Evolutionary conservation across 768 basidiomycete species (phyloP).

Genomic region (Phanerochaete sordida): DNA sequence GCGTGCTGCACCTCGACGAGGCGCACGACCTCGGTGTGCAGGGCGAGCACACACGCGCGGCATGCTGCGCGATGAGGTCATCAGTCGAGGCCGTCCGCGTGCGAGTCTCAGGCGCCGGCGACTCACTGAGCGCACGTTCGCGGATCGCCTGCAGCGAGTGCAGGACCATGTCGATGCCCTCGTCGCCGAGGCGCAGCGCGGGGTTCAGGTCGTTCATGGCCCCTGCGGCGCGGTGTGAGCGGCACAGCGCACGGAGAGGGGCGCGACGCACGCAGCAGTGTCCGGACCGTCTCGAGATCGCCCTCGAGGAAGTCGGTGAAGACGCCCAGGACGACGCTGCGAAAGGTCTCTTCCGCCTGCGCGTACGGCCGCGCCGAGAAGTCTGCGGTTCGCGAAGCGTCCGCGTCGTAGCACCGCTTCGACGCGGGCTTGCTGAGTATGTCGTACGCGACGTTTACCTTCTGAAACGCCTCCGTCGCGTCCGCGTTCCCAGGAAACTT

Average conservation of each 20-base stretch:
- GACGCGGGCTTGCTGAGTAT: constrained; percentile 72
- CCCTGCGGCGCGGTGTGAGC: constrained; percentile 34
- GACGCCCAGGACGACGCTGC: constrained; percentile 67
- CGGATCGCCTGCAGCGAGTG: constrained; percentile 66
- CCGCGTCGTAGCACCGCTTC: constrained; percentile 63
- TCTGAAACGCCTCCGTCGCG: constrained; percentile 84
- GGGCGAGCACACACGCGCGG: constrained; percentile 69
- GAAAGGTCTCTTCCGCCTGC: constrained; percentile 77
- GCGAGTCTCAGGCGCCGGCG: too few species aligned
- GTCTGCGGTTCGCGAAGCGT: constrained; percentile 42
- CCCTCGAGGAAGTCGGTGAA: constrained; percentile 84
- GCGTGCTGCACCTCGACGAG: constrained; percentile 80
- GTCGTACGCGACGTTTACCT: constrained; percentile 80
- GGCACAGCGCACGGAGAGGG: not conserved
- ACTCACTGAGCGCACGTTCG: constrained; percentile 68
- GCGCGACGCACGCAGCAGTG: constrained; percentile 55
- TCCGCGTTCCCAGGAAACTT: constrained; percentile 77
- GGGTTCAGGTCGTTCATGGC: constrained; percentile 81
- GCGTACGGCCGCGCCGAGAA: constrained; percentile 49
- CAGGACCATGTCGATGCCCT: constrained; percentile 75
- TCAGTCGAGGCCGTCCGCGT: constrained; percentile 5
- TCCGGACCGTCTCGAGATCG: constrained; percentile 81
- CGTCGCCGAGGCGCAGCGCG: constrained; percentile 70
- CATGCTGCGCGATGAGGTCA: constrained; percentile 46
- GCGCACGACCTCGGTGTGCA: constrained; percentile 69